These are phyloP conservation scores for Aristolochia contorta DNA, from an alignment of 164 flowering plant species.

Conservation along the genomic window DNA sequence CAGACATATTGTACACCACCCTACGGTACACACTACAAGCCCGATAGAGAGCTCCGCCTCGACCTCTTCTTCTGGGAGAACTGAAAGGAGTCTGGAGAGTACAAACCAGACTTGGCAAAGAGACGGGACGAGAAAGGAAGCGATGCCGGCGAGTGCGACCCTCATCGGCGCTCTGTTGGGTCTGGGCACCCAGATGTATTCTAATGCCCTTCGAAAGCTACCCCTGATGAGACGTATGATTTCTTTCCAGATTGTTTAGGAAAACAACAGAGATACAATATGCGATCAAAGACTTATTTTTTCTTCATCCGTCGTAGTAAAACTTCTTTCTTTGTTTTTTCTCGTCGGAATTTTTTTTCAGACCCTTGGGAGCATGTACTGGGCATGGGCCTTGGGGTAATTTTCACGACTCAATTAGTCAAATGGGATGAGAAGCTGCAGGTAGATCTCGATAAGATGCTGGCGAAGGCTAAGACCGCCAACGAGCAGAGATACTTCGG, in stretches of 20 bases:
- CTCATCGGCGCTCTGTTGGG: constrained; percentile 79
- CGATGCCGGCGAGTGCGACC: constrained; percentile 62
- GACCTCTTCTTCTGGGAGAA: background rate
- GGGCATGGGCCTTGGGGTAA: constrained; percentile 84
- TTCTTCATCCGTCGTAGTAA: background rate
- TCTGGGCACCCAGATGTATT: constrained; percentile 85
- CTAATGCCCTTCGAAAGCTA: constrained; percentile 92
- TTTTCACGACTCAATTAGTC: constrained; percentile 69
- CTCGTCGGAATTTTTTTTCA: constrained; percentile 9
- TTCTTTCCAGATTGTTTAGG: background rate
- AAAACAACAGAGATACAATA: too few species aligned
- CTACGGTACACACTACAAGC: background rate
- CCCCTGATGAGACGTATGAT: constrained; percentile 85
- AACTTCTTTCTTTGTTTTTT: background rate
- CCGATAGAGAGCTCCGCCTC: background rate
- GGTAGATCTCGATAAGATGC: constrained; percentile 83
- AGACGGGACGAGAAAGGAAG: constrained; percentile 4
- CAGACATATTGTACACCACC: too few species aligned
- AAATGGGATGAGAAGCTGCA: constrained; percentile 88
- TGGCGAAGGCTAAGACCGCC: constrained; percentile 83
- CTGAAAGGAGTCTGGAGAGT: background rate
- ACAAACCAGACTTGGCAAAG: background rate
- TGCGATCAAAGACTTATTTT: background rate
- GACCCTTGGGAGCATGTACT: constrained; percentile 98
- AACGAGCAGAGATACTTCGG: constrained; percentile 90